Base-by-base conservation (phyloP, 2,329 filamentous ascomycete species). In the Zelopaecilomyces penicillatus region DNA sequence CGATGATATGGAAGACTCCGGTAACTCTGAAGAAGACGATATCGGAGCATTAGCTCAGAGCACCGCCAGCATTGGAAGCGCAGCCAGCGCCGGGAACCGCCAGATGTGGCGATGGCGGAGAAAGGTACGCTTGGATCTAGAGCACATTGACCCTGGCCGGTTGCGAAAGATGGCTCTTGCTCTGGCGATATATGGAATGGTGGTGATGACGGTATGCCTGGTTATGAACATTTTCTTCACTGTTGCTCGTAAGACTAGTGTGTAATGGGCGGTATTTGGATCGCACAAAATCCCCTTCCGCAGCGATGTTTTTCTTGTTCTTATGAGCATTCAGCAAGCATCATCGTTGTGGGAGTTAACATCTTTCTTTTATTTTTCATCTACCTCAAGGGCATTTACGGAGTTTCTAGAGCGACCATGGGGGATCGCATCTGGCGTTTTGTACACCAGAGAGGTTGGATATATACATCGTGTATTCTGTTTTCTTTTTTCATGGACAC, bases 201-300 rank as follows among this genome's bases (percentile, higher is more conserved):
- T 85, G 40, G 89, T 98, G 43, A 97, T 98, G 93, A 68, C 87
- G 29, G 82, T 91, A 39, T 97, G 90, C 61, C 67, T 98, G 55
- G 69, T 79, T 37, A 88, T 89, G 59, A 97, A 97, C 62, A 81
- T 85, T 10, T 85, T 95, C 56, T 89, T 93, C 55, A 28, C 79
- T 41, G 76, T 74, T 44, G 73, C 75, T 45, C 79, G 85, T 66
- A 44, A 36, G 8, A 54, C 30, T 53, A 54, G 48, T 49, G 34
- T 30, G 30, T 19, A 19, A 19, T 19, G 19, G 19, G 19, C 19
- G 19, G 19, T 19, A 19, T 19, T 19, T 19, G 29, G 10, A 9
- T 26, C 26, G 9, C 9, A 19, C 9, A 47, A 27, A 37, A 39
- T 35, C 40, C 30, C 32, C 36, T 37, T 44, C 37, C 37, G 44